Percentiles rank a stretch among this genome's conserved stretches.
Evolutionary conservation across 75 land plant genomes (phyloP).

Genomic region (Picea sitchensis): DNA sequence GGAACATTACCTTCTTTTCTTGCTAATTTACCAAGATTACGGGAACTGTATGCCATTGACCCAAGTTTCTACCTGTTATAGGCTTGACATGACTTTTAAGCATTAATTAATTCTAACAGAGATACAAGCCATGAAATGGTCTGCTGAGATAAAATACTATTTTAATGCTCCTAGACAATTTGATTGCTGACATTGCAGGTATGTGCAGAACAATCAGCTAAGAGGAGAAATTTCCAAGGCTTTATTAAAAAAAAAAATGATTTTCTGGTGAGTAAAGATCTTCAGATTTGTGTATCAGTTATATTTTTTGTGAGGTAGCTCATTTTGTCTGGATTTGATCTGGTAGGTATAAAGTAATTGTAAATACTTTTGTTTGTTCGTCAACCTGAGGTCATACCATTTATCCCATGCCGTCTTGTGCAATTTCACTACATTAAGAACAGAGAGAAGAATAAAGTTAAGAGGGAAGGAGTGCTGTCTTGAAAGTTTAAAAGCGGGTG

Average conservation of each 20-base stretch:
- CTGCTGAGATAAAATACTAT: neutral
- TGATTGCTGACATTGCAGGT: slow-evolving; percentile 23
- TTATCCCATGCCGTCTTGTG: neutral
- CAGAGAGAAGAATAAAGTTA: neutral
- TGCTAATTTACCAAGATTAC: slow-evolving; percentile 33
- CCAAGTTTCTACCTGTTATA: neutral
- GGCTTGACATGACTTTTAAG: neutral
- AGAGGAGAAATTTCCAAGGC: slow-evolving; percentile 48
- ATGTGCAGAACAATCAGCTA: slow-evolving; percentile 57
- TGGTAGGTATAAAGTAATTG: neutral
- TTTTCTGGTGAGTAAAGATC: slow-evolving; percentile 37
- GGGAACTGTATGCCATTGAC: slow-evolving; percentile 45
- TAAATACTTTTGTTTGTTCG: neutral
- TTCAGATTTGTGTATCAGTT: neutral
- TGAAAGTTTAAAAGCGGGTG: too few relatives aligned
- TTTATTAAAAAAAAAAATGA: slow-evolving; percentile 27
- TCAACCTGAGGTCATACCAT: neutral
- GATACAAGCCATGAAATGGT: neutral
- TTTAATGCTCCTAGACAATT: neutral
- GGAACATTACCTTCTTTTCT: slow-evolving; percentile 56
- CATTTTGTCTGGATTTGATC: neutral
- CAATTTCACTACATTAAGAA: neutral
- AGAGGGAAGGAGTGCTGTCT: neutral
- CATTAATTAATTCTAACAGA: neutral
- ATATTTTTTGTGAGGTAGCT: neutral